phyloP scores from a whole-genome alignment of 2,329 filamentous ascomycete genomes.

The Aplosporella prunicola region DNA sequence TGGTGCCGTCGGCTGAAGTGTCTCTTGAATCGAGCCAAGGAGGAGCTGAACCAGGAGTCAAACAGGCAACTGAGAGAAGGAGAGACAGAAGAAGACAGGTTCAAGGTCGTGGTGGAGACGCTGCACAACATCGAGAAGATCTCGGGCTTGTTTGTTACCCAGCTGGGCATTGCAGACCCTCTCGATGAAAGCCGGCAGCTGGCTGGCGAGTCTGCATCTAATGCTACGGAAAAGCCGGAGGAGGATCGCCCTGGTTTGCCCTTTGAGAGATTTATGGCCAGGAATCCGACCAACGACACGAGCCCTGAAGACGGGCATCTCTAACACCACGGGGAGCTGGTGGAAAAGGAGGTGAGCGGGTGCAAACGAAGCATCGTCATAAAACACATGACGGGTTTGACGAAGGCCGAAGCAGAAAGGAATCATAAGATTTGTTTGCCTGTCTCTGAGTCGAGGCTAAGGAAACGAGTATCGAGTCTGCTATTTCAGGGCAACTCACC shows the following conservation, averaged over 20 bases:
- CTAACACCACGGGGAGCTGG: too few species aligned
- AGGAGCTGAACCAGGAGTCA: not conserved
- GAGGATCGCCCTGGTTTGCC: not conserved
- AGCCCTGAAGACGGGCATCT: too few species aligned
- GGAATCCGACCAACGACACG: not conserved
- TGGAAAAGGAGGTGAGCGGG: too few species aligned
- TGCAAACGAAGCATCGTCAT: too few species aligned
- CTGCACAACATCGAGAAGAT: not conserved
- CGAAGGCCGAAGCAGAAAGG: too few species aligned
- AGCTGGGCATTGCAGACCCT: not conserved
- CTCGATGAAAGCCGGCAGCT: not conserved
- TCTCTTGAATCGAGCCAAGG: not conserved
- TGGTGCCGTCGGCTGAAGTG: not conserved
- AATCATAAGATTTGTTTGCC: too few species aligned
- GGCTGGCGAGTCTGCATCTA: too few species aligned
- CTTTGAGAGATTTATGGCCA: not conserved
- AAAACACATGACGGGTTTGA: too few species aligned
- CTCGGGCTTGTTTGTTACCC: not conserved
- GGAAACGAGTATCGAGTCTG: too few species aligned
- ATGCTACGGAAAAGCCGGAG: not conserved
- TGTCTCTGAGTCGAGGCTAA: too few species aligned
- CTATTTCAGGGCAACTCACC: too few species aligned
- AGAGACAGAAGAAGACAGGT: not conserved
- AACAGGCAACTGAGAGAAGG: not conserved
- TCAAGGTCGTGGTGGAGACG: not conserved